Evolutionary conservation across 176 grass and related monocot species (phyloP).

Genomic region (Stipa capillata): DNA sequence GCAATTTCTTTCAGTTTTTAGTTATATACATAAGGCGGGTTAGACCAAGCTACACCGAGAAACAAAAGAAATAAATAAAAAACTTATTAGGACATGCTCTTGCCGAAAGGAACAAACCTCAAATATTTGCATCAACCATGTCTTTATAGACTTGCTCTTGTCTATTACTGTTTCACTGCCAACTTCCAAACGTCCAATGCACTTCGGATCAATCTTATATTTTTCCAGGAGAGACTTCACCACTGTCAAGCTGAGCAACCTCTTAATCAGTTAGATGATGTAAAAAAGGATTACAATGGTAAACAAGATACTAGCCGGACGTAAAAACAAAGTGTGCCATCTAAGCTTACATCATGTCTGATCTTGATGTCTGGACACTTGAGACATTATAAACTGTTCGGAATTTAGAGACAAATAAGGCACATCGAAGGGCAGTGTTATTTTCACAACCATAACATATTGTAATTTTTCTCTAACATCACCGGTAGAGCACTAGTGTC

Average conservation of each 20-base stretch:
- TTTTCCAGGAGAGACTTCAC: conserved; percentile 81
- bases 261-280: not conserved
- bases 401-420: not conserved
- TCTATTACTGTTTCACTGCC: conserved; percentile 98
- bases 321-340: not conserved
- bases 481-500: not conserved
- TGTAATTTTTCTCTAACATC: not conserved
- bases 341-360: no score
- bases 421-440: not conserved
- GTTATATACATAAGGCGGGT: not conserved
- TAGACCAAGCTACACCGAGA: not conserved
- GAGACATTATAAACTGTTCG: not conserved
- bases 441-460: not conserved
- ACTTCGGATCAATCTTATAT: conserved; percentile 69
- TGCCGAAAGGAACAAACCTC: conserved; percentile 51
- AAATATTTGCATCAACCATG: conserved; percentile 99
- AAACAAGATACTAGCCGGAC: not conserved
- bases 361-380: not conserved
- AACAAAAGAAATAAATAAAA: no score
- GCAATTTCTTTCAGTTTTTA: not conserved
- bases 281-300: not conserved
- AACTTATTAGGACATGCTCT: not conserved
- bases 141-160: conserved; percentile 99
- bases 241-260: conserved; percentile 68
- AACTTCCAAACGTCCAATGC: conserved; percentile 91